A percentile compares a stretch with the other conserved stretches of the same genome.
phyloP scores from a whole-genome alignment of 192 early-diverging fungal species.

The Coemansia sp. region DNA sequence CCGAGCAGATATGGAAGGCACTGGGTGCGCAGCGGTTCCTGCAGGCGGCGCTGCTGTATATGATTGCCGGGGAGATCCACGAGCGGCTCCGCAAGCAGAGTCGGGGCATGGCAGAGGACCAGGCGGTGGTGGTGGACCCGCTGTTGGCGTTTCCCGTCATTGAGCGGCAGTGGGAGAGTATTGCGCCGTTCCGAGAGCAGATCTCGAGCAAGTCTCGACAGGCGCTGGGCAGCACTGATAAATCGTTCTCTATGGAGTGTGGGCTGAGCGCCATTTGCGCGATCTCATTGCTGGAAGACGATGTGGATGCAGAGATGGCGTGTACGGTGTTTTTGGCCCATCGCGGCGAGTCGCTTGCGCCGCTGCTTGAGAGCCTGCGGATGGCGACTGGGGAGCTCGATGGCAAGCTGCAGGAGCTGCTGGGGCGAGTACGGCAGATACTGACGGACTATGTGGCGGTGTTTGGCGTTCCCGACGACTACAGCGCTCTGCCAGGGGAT shows the following conservation, averaged over 20 bases:
- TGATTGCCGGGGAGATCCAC: constrained; percentile 40
- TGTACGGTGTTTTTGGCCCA: constrained; percentile 38
- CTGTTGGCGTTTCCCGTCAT: constrained; percentile 43
- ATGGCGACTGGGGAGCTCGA: constrained; percentile 1
- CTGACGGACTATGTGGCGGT: constrained; percentile 31
- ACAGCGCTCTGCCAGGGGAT: neutral
- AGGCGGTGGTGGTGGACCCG: constrained; percentile 9
- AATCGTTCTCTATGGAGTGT: neutral
- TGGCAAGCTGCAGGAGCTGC: constrained; percentile 15
- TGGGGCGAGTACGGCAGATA: constrained; percentile 19
- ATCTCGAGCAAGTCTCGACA: constrained; percentile 18
- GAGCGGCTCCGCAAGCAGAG: constrained; percentile 12
- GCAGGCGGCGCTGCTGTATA: constrained; percentile 41
- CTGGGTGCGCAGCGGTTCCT: constrained; percentile 27
- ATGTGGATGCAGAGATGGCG: constrained; percentile 32
- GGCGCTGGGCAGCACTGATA: constrained; percentile 9
- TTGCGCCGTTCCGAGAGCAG: constrained; percentile 39
- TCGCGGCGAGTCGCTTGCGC: constrained; percentile 26
- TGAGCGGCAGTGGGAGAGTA: constrained; percentile 37
- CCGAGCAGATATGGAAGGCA: constrained; percentile 46
- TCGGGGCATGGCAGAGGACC: neutral
- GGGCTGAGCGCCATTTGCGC: constrained; percentile 31
- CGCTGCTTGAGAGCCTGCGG: constrained; percentile 12
- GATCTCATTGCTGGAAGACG: constrained; percentile 30
- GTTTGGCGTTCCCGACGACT: constrained; percentile 21